Evolutionary conservation across 2,329 filamentous ascomycete genomes (phyloP).

Genomic region (Decorospora gaudefroyi): DNA sequence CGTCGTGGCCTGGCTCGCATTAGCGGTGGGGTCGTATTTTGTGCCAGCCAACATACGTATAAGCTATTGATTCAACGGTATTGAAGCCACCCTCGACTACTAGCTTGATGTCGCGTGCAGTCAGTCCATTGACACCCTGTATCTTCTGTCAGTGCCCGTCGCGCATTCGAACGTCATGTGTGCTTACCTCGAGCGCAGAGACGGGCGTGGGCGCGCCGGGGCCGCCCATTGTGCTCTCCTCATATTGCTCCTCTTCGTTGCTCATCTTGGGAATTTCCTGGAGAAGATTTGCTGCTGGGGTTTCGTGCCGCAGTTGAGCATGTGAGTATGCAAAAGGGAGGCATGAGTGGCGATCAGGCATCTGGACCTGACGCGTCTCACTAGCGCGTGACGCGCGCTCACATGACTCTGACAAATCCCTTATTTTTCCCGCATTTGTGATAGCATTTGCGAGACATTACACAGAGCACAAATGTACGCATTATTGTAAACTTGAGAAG

Average conservation of each 20-base stretch:
- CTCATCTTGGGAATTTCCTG: conserved; percentile 48
- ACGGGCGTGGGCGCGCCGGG: conserved; percentile 95
- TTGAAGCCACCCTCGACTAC: conserved; percentile 91
- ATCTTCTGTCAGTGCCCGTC: conserved; percentile 5
- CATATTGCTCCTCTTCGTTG: conserved; percentile 65
- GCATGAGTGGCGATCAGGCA: conserved; percentile 20
- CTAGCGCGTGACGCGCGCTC: conserved; percentile 33
- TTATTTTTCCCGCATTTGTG: background rate
- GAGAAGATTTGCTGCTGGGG: background rate
- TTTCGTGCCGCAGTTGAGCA: background rate
- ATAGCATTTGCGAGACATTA: background rate
- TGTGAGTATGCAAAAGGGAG: conserved; percentile 7
- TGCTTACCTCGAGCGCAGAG: conserved; percentile 76
- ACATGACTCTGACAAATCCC: conserved; percentile 21
- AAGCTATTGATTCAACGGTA: conserved; percentile 94
- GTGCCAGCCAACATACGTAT: conserved; percentile 65
- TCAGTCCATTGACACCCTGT: conserved; percentile 84
- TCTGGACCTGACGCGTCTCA: conserved; percentile 11
- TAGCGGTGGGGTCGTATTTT: conserved; percentile 18
- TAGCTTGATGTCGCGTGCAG: conserved; percentile 93
- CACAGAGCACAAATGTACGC: too few species aligned
- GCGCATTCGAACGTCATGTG: background rate
- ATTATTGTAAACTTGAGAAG: too few species aligned
- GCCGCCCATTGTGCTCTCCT: conserved; percentile 68
- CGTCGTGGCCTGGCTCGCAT: conserved; percentile 63